Evolutionary conservation across 805 yeast species (phyloP), one percentile per base, ranked within the genome.

Genomic region (Candida awuae): DNA sequence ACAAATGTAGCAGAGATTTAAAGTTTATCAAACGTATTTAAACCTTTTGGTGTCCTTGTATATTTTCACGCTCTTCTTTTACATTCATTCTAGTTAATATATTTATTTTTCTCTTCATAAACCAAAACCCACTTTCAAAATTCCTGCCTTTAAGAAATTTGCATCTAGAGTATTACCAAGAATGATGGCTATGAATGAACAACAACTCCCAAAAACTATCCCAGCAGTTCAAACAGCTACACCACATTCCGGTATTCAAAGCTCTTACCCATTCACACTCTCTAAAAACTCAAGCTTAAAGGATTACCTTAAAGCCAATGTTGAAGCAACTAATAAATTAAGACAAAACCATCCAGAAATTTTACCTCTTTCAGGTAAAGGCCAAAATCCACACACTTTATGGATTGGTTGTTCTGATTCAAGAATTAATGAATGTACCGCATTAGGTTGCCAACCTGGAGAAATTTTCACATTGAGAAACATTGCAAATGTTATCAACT

Each of bases 371-470:
- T 84, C 85, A 51, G 88, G 79, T 2, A 66, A 74, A 52, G 96
- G 96, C 37, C 97, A 87, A 62, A 57, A 75, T n/a, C 97, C 97
- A 15, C 92, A 85, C 61, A 85, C 95, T 4, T 63, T 90, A 35
- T 87, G 95, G 88, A 81, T 88, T 44, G 95, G 96, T 4, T 88
- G 97, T 57, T 80, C 94, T 3, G 97, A 88, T 58, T 84, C 95
- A 3, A 76, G 97, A 51, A 81, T 84, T 41, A 83, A 87, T 47
- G 97, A 88, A 56, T 68, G 71, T 31, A 77, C 85, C 39, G 68
- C 86, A 19, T 67, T 79, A 6, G 78, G 72, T 35, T 76, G 86
- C n/a, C 65, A 77, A 18, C 96, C 96, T 1, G 97, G 97, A 37
- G 96, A 88, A 58, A 74, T 86, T 6, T 88, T 88, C 64, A 82